Evolutionary conservation across 2,329 filamentous ascomycete species (phyloP).

Genomic region (Xylaria sp.): DNA sequence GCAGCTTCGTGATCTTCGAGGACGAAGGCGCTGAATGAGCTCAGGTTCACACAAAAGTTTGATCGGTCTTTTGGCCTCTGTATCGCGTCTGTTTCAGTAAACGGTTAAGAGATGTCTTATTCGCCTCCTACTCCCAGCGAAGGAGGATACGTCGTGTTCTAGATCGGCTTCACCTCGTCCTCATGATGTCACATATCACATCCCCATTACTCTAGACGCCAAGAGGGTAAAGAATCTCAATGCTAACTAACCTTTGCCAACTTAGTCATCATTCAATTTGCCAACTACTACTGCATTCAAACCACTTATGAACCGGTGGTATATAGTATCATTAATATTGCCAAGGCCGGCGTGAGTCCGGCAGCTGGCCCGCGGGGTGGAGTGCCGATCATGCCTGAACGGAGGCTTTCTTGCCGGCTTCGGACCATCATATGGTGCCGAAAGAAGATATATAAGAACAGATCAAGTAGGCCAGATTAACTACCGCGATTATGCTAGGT

Average conservation of each 20-base stretch:
- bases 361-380: conserved; percentile 17
- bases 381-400: conserved; percentile 26
- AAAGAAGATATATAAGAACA: conserved; percentile 8
- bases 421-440: conserved; percentile 8
- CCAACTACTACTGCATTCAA: conserved; percentile 53
- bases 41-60: conserved; percentile 2
- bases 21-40: neutral
- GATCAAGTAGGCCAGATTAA: neutral
- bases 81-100: neutral
- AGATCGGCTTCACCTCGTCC: neutral
- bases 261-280: conserved; percentile 53
- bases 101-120: neutral
- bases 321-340: conserved; percentile 51
- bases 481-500: neutral
- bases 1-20: neutral
- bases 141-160: neutral
- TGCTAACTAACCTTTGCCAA: neutral
- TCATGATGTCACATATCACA: neutral
- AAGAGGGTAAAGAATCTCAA: neutral
- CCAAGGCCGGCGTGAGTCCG: conserved; percentile 23
- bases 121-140: neutral
- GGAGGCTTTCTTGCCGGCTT: conserved; percentile 29
- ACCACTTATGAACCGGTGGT: conserved; percentile 54
- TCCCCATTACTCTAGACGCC: neutral
- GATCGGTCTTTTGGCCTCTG: neutral